Conservation (phyloP, 306 rosid species). For the Pterocarpus macrocarpus region DNA sequence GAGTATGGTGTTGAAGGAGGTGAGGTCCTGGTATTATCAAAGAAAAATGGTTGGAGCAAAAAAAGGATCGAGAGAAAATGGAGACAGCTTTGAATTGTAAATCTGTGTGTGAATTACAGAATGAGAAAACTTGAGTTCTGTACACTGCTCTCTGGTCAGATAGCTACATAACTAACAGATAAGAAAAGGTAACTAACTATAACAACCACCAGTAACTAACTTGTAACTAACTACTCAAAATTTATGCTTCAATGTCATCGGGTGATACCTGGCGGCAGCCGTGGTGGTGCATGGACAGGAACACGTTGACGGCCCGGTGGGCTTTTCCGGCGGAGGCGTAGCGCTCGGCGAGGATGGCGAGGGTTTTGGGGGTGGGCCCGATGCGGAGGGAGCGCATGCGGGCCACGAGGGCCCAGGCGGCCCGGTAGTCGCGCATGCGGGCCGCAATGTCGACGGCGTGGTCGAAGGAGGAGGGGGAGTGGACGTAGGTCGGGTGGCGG, state of each 20-base stretch:
- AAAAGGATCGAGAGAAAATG: neutral
- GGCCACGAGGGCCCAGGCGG: slow-evolving; percentile 71
- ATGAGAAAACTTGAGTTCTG: neutral
- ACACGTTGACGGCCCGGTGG: slow-evolving; percentile 74
- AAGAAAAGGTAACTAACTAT: neutral
- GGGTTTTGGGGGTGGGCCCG: slow-evolving; percentile 75
- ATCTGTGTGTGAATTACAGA: neutral
- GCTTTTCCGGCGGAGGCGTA: slow-evolving; percentile 85
- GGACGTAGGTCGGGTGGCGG: slow-evolving; percentile 66
- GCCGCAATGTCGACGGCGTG: slow-evolving; percentile 83
- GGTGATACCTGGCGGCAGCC: slow-evolving; percentile 62
- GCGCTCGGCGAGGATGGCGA: slow-evolving; percentile 83
- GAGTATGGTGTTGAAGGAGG: slow-evolving; percentile 74
- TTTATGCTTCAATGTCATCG: neutral
- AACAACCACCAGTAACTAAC: neutral
- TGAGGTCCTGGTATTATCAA: slow-evolving; percentile 51
- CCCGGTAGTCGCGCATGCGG: slow-evolving; percentile 75
- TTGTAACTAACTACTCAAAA: neutral
- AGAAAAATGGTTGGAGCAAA: neutral
- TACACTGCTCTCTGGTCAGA: too few species aligned
- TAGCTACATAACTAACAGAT: too few species aligned
- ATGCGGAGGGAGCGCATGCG: slow-evolving; percentile 73
- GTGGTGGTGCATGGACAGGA: slow-evolving; percentile 71
- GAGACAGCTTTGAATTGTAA: neutral
- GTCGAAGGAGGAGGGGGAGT: slow-evolving; percentile 72